Evolutionary conservation across 331 rosid genomes (phyloP).

Genomic region (Telfairia occidentalis): DNA sequence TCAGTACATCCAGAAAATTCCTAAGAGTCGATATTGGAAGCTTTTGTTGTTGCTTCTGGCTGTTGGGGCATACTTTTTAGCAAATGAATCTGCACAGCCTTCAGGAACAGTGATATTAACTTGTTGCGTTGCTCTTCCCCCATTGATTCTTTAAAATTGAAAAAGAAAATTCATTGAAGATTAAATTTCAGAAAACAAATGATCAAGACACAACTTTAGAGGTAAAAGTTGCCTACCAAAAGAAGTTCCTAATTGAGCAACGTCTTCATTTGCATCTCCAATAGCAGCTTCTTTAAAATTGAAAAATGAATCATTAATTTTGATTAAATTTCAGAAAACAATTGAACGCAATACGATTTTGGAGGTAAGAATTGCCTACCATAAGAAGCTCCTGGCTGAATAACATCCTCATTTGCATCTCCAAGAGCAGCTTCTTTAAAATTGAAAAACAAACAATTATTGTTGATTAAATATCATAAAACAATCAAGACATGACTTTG

Average conservation of each 20-base stretch:
- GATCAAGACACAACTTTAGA: neutral
- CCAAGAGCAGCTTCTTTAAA: slow-evolving; percentile 27
- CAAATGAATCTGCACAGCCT: slow-evolving; percentile 67
- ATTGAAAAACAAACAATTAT: neutral
- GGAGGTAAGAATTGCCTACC: slow-evolving; percentile 21
- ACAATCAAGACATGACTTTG: neutral
- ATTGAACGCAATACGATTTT: neutral
- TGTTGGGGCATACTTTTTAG: slow-evolving; percentile 57
- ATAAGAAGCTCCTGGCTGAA: slow-evolving; percentile 26
- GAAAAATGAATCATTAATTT: neutral
- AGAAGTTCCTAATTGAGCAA: slow-evolving; percentile 27
- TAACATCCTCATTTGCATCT: slow-evolving; percentile 34
- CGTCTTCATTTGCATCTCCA: slow-evolving; percentile 35
- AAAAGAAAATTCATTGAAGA: neutral
- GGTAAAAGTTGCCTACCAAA: slow-evolving; percentile 23
- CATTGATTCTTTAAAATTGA: neutral
- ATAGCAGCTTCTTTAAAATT: slow-evolving; percentile 23
- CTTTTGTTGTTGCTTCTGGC: slow-evolving; percentile 72
- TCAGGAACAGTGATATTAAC: slow-evolving; percentile 49
- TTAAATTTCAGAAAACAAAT: neutral
- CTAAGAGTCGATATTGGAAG: slow-evolving; percentile 35
- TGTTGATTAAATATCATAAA: neutral
- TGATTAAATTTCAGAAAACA: neutral
- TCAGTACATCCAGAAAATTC: neutral
- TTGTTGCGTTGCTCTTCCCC: slow-evolving; percentile 73